Percentiles rank a stretch among this genome's conserved stretches.
Conservation (phyloP, 208 protist species). For the Acanthamoeba divionensis region DNA sequence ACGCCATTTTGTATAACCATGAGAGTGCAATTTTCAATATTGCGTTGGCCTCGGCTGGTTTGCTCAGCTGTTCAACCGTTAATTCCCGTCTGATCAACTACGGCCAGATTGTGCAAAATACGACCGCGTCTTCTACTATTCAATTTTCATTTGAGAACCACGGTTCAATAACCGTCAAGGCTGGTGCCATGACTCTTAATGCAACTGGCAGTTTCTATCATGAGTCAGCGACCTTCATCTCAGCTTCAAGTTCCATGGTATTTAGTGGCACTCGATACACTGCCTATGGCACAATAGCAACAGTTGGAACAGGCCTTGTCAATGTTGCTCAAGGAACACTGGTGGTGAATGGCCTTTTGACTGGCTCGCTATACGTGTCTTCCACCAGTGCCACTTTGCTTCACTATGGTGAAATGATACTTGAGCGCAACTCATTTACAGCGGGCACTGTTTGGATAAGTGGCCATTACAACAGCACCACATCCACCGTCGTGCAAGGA, state of each 20-base stretch:
- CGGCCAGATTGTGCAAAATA: not conserved
- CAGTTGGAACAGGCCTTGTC: not conserved
- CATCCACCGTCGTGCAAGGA: not conserved
- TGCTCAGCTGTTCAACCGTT: not conserved
- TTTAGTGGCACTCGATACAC: not conserved
- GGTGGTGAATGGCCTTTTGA: not conserved
- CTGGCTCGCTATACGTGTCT: not conserved
- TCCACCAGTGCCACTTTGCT: not conserved
- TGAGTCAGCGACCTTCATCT: not conserved
- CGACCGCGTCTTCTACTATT: not conserved
- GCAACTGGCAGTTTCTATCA: not conserved
- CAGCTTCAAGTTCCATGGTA: not conserved
- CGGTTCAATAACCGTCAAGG: not conserved
- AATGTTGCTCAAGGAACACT: not conserved
- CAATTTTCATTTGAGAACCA: slow-evolving; percentile 23
- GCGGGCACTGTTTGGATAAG: slow-evolving; percentile 7
- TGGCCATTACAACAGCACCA: slow-evolving; percentile 26
- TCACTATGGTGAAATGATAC: not conserved
- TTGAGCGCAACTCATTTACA: not conserved
- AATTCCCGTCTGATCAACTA: not conserved
- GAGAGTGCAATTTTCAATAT: not conserved
- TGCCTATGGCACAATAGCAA: not conserved
- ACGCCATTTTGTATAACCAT: slow-evolving; percentile 13
- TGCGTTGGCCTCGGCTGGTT: not conserved
- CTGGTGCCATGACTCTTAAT: not conserved